Evolutionary conservation across 78 protist genomes (phyloP), one percentile per base, ranked within the genome.

Genomic region (Tieghemostelium lacteum): DNA sequence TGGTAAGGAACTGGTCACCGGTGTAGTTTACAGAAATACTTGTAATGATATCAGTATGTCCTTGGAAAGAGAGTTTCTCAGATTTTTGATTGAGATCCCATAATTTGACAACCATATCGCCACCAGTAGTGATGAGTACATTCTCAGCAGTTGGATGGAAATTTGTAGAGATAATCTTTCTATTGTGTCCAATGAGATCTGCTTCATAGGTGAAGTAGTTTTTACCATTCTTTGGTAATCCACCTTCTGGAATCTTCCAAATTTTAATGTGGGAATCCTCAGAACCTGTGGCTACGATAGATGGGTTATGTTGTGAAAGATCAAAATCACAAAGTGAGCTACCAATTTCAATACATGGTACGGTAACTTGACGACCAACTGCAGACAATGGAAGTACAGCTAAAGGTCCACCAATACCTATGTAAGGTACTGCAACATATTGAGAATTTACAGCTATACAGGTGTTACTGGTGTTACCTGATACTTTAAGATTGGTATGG

Each of bases 121-220:
- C 72, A 60, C 86, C 72, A n/a, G 87, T 62, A 3, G 91, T 45
- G 49, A 75, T 88, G 29, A 95, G 67, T 22, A 96, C 95, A 37
- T 95, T 55, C 10, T 92, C 77, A 33, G 96, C 97, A 0, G 92
- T 66, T 26, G 97, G 97, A 74, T 95, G 96, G 80, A 67, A 96
- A 34, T 55, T 63, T 7, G 89, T 62, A 33, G 52, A 67, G n/a
- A 72, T 61, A 5, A 95, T 87, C 28, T 92, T 91, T 78, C 95
- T 87, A 39, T 57, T 31, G 93, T 97, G 98, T 7, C 96, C 98
- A 75, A 58, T 69, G 45, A 77, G 65, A 57, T 75, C 87, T 0
- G 58, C 36, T 28, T 73, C 76, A 5, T 26, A 34, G 42, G 54
- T 65, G 8, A 63, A 66, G 45, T 75, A 88, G 55, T 83, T 66